Conservation (phyloP, 2,329 filamentous ascomycete species). For the Alternaria sp. region DNA sequence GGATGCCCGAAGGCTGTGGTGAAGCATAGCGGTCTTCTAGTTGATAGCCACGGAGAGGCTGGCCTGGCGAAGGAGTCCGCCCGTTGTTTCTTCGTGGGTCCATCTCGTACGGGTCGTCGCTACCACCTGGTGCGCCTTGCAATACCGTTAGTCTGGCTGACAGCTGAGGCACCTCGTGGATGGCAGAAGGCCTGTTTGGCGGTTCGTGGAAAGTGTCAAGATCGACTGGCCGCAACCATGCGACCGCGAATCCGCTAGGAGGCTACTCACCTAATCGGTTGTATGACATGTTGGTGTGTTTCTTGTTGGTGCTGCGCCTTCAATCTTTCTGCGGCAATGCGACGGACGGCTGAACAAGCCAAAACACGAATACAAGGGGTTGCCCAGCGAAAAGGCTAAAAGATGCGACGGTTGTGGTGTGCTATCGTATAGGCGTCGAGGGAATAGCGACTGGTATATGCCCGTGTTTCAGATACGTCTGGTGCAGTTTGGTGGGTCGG, state of each 20-base stretch:
- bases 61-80: constrained; percentile 75
- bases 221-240: background rate
- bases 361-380: constrained; percentile 22
- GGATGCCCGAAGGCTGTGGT: constrained; percentile 50
- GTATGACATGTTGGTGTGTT: constrained; percentile 40
- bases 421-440: constrained; percentile 14
- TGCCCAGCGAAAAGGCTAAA: constrained; percentile 11
- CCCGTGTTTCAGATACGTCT: constrained; percentile 37
- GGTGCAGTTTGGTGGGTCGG: constrained; percentile 29
- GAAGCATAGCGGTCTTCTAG: constrained; percentile 76
- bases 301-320: constrained; percentile 27
- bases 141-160: constrained; percentile 13
- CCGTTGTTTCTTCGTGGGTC: constrained; percentile 57
- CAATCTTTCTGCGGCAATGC: constrained; percentile 22
- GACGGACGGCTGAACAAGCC: constrained; percentile 17
- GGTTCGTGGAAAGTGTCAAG: background rate
- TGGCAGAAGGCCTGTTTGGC: constrained; percentile 1
- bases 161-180: background rate
- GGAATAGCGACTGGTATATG: constrained; percentile 22
- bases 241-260: background rate
- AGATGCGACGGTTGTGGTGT: constrained; percentile 27
- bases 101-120: constrained; percentile 50
- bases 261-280: constrained; percentile 45
- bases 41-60: constrained; percentile 78
- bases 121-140: constrained; percentile 25